Conservation (phyloP, 179 eudicot species). For the Sideroxylon spinosum region DNA sequence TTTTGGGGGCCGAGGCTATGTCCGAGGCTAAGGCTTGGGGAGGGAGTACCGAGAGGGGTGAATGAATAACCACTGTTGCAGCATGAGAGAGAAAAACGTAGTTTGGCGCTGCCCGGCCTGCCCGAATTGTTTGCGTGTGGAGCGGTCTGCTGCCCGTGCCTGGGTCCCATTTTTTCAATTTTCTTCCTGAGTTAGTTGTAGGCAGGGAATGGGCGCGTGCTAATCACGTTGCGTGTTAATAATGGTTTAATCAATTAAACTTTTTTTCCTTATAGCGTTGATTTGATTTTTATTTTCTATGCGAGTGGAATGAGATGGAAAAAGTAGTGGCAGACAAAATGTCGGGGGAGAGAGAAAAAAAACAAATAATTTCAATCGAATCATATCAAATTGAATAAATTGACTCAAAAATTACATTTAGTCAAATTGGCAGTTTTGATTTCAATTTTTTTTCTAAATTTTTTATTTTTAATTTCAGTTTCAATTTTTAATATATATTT, state of each 20-base stretch:
- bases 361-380: too few relatives aligned
- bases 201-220: not conserved
- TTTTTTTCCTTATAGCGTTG: too few relatives aligned
- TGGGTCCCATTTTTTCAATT: not conserved
- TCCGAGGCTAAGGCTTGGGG: conserved; percentile 28
- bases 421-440: too few relatives aligned
- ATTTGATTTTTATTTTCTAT: too few relatives aligned
- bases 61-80: conserved; percentile 8
- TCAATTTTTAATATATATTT: too few relatives aligned
- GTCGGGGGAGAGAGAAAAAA: too few relatives aligned
- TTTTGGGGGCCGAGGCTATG: conserved; percentile 27
- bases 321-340: too few relatives aligned
- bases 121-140: conserved; percentile 16
- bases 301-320: too few relatives aligned
- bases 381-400: too few relatives aligned
- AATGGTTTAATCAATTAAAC: not conserved
- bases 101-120: conserved; percentile 24
- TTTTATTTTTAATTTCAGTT: too few relatives aligned
- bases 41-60: not conserved
- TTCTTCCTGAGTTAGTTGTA: not conserved
- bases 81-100: conserved; percentile 24
- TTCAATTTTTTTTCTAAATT: too few relatives aligned
- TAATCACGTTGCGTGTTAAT: not conserved
- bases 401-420: too few relatives aligned
- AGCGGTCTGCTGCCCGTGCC: conserved; percentile 18